A percentile compares a stretch with the other conserved stretches of the same genome.
Evolutionary conservation across 2,329 filamentous ascomycete genomes (phyloP).

Genomic region (Cercospora janseana): DNA sequence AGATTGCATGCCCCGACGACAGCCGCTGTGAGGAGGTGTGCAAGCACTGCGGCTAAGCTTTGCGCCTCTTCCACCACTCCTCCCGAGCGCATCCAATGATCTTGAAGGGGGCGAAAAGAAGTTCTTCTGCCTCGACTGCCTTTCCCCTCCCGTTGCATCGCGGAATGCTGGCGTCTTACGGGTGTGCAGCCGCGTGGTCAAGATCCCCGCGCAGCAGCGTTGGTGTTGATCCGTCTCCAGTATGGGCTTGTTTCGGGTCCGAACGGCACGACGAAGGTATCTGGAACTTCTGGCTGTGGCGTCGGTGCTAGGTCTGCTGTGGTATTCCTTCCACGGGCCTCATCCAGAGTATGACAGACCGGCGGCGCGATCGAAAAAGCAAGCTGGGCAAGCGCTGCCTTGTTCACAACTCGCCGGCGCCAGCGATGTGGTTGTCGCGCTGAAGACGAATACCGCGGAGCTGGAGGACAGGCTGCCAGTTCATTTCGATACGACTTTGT

Average conservation of each 20-base stretch:
- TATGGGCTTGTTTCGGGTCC: conserved; percentile 8
- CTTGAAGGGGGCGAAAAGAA: background rate
- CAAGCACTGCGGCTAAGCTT: conserved; percentile 7
- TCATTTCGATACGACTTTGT: conserved; percentile 38
- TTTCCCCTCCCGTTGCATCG: too few species aligned
- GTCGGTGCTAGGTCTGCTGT: conserved; percentile 7
- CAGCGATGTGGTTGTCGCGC: conserved; percentile 54
- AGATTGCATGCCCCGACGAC: too few species aligned
- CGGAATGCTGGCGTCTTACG: too few species aligned
- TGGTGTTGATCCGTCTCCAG: background rate
- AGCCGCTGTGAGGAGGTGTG: background rate
- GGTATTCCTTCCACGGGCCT: conserved; percentile 10
- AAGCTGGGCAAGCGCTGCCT: conserved; percentile 12
- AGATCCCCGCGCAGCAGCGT: background rate
- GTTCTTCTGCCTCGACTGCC: background rate
- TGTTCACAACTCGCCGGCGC: conserved; percentile 34
- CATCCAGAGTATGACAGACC: conserved; percentile 13
- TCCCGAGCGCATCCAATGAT: conserved; percentile 1
- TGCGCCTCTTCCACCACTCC: conserved; percentile 4
- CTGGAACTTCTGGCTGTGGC: conserved; percentile 13
- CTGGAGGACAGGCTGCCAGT: conserved; percentile 34
- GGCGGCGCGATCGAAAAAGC: conserved; percentile 8
- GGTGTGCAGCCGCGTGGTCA: background rate
- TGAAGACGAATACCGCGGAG: conserved; percentile 41
- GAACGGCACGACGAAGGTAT: conserved; percentile 12